Evolutionary conservation across 2,329 filamentous ascomycete genomes (phyloP), one percentile per base, ranked within the genome.

Genomic region (Claviceps sp.): DNA sequence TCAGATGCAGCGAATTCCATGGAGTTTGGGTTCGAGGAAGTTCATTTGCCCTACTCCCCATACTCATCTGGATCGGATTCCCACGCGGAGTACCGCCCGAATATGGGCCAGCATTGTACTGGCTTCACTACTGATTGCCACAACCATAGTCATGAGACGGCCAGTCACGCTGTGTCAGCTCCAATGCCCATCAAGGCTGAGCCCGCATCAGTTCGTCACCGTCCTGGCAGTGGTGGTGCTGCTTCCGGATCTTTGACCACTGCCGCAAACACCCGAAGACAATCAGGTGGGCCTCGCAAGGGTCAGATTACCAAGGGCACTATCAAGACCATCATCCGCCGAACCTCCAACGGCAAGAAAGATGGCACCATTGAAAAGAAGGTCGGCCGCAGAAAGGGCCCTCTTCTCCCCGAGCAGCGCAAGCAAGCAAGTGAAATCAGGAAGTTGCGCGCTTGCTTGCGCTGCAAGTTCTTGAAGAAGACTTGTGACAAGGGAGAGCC

Each of bases 401-500:
- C 91, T 54, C 80, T 97, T 59, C 78, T 89, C 62, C 89, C 90
- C 11, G 91, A 97, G 68, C 91, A 96, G 74, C 81, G 91, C 60
- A 94, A 95, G 72, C 91, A 96, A 70, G 91, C 91, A 26, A 93
- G 90, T 63, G 91, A 97, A 70, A 97, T 97, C 65, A 83, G 91
- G 67, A 97, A 97, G 71, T 75, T 96, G 61, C 81, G 91, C 64
- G 91, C 91, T 47, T 97, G 91, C 68, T 75, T 97, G 61, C 84
- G 91, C 58, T 97, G 91, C 80, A 96, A 96, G 73, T 97, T 96
- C 75, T 77, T 97, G 67, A 97, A 97, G 80, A 97, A 97, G 80
- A 96, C 91, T 48, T 97, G 91, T 65, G 91, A 97, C 70, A 96
- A 94, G 74, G 91, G 91, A 57, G 90, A 96, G 73, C 91, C 91